Conservation (phyloP, 2,329 filamentous ascomycete genomes). For the Talaromyces funiculosus region DNA sequence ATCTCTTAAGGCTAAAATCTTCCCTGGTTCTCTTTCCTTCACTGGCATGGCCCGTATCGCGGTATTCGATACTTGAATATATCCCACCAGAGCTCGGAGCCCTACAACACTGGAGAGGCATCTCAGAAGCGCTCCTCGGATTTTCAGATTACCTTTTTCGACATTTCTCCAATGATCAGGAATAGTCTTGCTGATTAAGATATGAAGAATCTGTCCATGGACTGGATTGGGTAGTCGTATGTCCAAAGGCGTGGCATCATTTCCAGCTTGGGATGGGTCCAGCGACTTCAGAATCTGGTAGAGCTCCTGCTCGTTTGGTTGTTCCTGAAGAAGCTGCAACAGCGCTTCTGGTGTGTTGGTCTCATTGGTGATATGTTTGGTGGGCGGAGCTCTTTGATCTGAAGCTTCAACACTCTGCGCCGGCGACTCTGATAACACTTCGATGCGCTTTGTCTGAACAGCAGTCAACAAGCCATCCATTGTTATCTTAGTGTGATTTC, state of each 20-base stretch:
- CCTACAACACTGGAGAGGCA: constrained; percentile 71
- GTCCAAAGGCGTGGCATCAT: constrained; percentile 41
- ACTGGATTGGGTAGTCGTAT: constrained; percentile 60
- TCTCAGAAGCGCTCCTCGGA: constrained; percentile 48
- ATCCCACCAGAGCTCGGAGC: constrained; percentile 68
- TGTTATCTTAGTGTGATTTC: background rate
- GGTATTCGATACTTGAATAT: constrained; percentile 56
- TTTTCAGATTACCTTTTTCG: constrained; percentile 25
- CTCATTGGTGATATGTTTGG: background rate
- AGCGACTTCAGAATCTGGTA: constrained; percentile 28
- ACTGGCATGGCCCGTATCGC: constrained; percentile 21
- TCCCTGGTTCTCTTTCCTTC: constrained; percentile 29
- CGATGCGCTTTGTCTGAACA: constrained; percentile 30
- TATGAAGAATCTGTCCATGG: constrained; percentile 68
- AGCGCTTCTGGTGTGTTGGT: constrained; percentile 13
- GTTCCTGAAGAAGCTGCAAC: constrained; percentile 35
- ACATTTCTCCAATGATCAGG: constrained; percentile 76
- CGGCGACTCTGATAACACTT: constrained; percentile 17
- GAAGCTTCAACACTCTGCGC: background rate
- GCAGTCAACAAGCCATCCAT: constrained; percentile 39
- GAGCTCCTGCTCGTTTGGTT: constrained; percentile 33
- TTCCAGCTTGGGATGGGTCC: constrained; percentile 27
- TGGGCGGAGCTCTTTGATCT: background rate
- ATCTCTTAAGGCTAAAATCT: constrained; percentile 30
- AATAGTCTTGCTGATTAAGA: constrained; percentile 66